Percentiles rank a stretch among this genome's conserved stretches.
These are phyloP conservation scores for Laguncularia racemosa DNA, from an alignment of 345 rosid genomes.

Conservation along the genomic window DNA sequence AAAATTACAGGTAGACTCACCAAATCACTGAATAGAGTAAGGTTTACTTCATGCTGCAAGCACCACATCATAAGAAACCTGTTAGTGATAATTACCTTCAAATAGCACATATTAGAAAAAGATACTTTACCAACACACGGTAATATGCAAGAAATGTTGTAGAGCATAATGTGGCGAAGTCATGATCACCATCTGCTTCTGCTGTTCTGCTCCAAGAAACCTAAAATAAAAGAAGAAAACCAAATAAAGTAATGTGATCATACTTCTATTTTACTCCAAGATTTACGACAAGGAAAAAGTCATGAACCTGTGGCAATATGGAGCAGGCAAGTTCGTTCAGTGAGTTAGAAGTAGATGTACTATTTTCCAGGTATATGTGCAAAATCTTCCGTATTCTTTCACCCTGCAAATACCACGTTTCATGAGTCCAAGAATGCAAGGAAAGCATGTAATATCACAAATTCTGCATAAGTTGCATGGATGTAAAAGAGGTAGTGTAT, in stretches of 20 bases:
- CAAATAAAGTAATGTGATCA: not conserved
- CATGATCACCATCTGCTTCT: constrained; percentile 38
- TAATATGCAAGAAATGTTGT: constrained; percentile 75
- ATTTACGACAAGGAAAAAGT: not conserved
- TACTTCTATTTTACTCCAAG: not conserved
- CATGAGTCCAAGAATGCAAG: not conserved
- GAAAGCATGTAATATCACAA: not conserved
- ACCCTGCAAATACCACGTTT: constrained; percentile 40
- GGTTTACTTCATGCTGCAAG: constrained; percentile 78
- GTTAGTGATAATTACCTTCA: constrained; percentile 7
- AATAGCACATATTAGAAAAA: not conserved
- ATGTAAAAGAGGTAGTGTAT: constrained; percentile 9
- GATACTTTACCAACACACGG: constrained; percentile 54
- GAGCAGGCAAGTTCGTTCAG: constrained; percentile 65
- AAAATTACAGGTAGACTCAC: constrained; percentile 26
- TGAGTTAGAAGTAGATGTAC: constrained; percentile 51
- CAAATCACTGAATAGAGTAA: constrained; percentile 43
- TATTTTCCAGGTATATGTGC: constrained; percentile 56
- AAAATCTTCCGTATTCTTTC: constrained; percentile 59
- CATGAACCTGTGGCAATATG: constrained; percentile 54
- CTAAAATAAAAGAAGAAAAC: constrained; percentile 19
- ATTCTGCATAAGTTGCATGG: not conserved
- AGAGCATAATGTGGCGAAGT: constrained; percentile 47
- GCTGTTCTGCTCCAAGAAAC: constrained; percentile 28
- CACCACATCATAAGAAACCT: constrained; percentile 11